phyloP scores from a whole-genome alignment of 2,329 filamentous ascomycete genomes.

The Trichoderma citrinoviride region DNA sequence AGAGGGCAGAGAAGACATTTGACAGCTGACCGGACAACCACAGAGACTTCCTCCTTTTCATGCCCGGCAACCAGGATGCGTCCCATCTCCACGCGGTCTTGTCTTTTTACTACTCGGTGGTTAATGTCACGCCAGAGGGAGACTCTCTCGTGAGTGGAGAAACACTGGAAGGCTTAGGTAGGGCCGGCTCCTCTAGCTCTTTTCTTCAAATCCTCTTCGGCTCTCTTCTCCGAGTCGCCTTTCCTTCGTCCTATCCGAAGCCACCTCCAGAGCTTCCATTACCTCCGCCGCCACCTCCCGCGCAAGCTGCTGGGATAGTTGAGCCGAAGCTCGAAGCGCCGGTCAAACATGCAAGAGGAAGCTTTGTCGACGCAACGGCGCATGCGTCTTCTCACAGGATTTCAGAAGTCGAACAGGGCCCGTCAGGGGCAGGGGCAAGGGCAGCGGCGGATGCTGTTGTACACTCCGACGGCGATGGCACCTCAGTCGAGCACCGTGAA shows the following conservation, averaged over 20 bases:
- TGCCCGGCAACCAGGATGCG: constrained; percentile 61
- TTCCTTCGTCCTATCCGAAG: constrained; percentile 39
- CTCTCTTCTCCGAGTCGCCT: constrained; percentile 67
- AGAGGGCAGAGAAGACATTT: constrained; percentile 25
- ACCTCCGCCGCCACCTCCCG: constrained; percentile 19
- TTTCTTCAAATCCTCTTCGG: constrained; percentile 73
- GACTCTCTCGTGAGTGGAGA: constrained; percentile 92
- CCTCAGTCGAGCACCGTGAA: constrained; percentile 32
- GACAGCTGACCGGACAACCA: constrained; percentile 23
- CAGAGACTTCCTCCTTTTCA: constrained; percentile 91
- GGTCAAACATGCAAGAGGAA: constrained; percentile 20
- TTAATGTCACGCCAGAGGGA: constrained; percentile 88
- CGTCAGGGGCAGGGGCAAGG: constrained; percentile 24
- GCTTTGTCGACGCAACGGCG: constrained; percentile 22
- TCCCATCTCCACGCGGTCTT: constrained; percentile 77
- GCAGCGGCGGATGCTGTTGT: constrained; percentile 17
- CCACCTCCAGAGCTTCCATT: constrained; percentile 15
- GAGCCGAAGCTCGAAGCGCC: constrained; percentile 13
- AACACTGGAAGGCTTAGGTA: constrained; percentile 92
- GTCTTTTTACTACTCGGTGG: constrained; percentile 86
- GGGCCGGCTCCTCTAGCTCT: constrained; percentile 52
- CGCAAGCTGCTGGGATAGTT: constrained; percentile 3
- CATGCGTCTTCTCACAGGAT: constrained; percentile 27
- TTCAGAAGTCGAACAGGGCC: constrained; percentile 28
- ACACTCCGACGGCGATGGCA: constrained; percentile 37